Percentiles rank a stretch among this genome's conserved stretches.
phyloP scores from a whole-genome alignment of 1,284 basidiomycete species.

The Apiotrichum sp. region DNA sequence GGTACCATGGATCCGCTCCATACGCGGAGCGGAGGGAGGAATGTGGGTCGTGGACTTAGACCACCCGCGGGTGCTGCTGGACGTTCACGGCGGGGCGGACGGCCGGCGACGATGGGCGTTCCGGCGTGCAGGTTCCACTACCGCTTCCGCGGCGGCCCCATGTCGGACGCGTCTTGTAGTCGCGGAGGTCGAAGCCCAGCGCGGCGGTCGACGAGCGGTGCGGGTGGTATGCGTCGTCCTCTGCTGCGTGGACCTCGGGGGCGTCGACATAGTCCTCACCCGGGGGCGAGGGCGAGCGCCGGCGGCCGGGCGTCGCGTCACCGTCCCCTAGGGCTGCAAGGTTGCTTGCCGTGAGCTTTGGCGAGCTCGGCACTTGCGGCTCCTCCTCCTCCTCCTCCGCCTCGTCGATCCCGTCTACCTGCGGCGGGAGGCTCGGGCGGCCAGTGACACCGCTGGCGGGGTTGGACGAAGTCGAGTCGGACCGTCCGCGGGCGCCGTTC shows the following conservation, averaged over 20 bases:
- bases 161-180: constrained; percentile 3
- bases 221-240: constrained; percentile 1
- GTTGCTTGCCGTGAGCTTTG: background rate
- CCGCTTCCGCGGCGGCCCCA: constrained; percentile 1
- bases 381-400: constrained; percentile 14
- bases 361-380: background rate
- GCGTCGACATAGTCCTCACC: background rate
- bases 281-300: constrained; percentile 9
- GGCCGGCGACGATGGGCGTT: too few relatives aligned
- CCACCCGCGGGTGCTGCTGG: background rate
- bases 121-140: too few relatives aligned
- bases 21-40: too few relatives aligned
- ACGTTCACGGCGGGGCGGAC: background rate
- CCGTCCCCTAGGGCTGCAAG: background rate
- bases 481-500: background rate
- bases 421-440: background rate
- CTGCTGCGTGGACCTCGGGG: background rate
- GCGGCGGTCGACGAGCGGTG: constrained; percentile 3
- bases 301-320: constrained; percentile 14
- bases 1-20: too few relatives aligned
- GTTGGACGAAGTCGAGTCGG: constrained; percentile 1
- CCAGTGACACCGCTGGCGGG: background rate
- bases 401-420: constrained; percentile 7
- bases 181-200: constrained; percentile 13
- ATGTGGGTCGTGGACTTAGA: background rate